A percentile compares a stretch with the other conserved stretches of the same genome.
These are phyloP conservation scores for Clonostachys sp. DNA, from an alignment of 2,329 filamentous ascomycete species.

Conservation along the genomic window DNA sequence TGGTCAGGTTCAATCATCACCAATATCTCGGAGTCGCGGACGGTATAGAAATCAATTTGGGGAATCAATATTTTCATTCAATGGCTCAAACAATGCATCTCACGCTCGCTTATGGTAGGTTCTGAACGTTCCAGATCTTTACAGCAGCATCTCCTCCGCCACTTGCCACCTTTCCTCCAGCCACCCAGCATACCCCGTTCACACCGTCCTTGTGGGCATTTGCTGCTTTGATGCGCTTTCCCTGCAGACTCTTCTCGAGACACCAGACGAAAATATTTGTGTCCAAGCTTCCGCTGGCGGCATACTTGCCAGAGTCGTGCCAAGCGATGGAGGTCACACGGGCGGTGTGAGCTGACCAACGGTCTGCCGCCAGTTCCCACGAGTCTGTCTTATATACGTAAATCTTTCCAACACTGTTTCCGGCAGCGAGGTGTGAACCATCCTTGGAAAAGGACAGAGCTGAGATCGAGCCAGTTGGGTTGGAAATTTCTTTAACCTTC, in stretches of 20 bases:
- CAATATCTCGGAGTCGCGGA: too few species aligned
- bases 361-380: slow-evolving; percentile 73
- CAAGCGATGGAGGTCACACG: slow-evolving; percentile 61
- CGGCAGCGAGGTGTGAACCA: slow-evolving; percentile 75
- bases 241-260: slow-evolving; percentile 70
- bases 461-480: slow-evolving; percentile 69
- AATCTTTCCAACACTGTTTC: slow-evolving; percentile 83
- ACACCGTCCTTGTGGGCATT: slow-evolving; percentile 98
- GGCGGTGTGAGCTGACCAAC: slow-evolving; percentile 58
- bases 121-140: slow-evolving; percentile 69
- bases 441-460: slow-evolving; percentile 77
- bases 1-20: too few species aligned
- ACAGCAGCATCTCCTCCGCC: slow-evolving; percentile 84
- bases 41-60: slow-evolving; percentile 3
- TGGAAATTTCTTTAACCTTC: slow-evolving; percentile 54
- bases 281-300: slow-evolving; percentile 81
- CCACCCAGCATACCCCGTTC: slow-evolving; percentile 78
- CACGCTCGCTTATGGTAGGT: slow-evolving; percentile 14
- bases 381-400: slow-evolving; percentile 63
- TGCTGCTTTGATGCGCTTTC: slow-evolving; percentile 74
- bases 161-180: slow-evolving; percentile 66
- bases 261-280: slow-evolving; percentile 95
- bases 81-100: not conserved
- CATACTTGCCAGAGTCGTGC: slow-evolving; percentile 72
- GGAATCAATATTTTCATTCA: slow-evolving; percentile 9